phyloP scores from a whole-genome alignment of 257 asterid genomes.

The Avicennia marina region DNA sequence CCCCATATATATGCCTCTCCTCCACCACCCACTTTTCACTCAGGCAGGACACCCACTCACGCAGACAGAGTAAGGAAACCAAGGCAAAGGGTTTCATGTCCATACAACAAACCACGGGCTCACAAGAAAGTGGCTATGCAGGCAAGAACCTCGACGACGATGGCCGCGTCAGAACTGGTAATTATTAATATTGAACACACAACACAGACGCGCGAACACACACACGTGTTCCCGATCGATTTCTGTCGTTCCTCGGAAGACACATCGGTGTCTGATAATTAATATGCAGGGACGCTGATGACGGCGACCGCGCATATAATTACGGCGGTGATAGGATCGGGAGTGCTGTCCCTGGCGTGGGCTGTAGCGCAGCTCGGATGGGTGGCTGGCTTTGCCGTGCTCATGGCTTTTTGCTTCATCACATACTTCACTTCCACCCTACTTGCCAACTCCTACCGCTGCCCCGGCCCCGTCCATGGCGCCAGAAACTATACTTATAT shows the following conservation, averaged over 20 bases:
- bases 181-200: too few relatives aligned
- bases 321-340: slow-evolving; percentile 95
- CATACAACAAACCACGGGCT: slow-evolving; percentile 23
- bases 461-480: slow-evolving; percentile 74
- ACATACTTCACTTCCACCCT: slow-evolving; percentile 78
- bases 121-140: slow-evolving; percentile 29
- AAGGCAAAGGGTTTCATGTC: slow-evolving; percentile 30
- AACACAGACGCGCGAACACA: not conserved
- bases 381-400: slow-evolving; percentile 79
- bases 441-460: slow-evolving; percentile 67
- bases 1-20: not conserved
- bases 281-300: slow-evolving; percentile 50
- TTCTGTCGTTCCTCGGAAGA: too few relatives aligned
- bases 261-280: too few relatives aligned
- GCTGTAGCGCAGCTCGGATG: slow-evolving; percentile 95
- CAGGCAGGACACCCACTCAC: not conserved
- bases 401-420: slow-evolving; percentile 60
- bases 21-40: not conserved
- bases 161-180: slow-evolving; percentile 73
- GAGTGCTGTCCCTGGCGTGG: slow-evolving; percentile 88
- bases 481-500: slow-evolving; percentile 74
- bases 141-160: slow-evolving; percentile 67
- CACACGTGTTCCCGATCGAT: too few relatives aligned
- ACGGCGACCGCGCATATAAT: slow-evolving; percentile 90
- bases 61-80: not conserved